These are phyloP conservation scores for Penstemon barbatus DNA, from an alignment of 257 asterid species.

Conservation along the genomic window DNA sequence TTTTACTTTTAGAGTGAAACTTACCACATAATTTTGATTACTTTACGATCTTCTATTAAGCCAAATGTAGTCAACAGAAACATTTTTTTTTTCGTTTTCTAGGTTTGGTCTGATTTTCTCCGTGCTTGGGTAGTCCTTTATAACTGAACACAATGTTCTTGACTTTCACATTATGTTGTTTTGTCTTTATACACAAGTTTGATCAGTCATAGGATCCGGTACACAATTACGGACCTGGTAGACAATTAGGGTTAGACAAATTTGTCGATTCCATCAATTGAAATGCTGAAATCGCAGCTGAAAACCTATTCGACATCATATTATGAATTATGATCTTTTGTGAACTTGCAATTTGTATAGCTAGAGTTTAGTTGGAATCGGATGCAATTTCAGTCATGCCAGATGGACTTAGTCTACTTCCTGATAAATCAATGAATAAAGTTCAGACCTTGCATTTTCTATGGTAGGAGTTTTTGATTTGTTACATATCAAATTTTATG, in stretches of 20 bases:
- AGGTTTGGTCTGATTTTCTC: background rate
- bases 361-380: slow-evolving; percentile 7
- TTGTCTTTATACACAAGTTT: slow-evolving; percentile 16
- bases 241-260: background rate
- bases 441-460: slow-evolving; percentile 5
- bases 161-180: slow-evolving; percentile 11
- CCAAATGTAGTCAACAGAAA: background rate
- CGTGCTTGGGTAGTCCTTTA: slow-evolving; percentile 4
- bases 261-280: background rate
- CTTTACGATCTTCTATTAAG: too few species aligned
- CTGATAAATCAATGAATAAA: background rate
- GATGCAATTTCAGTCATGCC: background rate
- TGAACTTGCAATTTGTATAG: slow-evolving; percentile 12
- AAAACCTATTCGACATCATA: background rate
- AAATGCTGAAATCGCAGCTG: background rate
- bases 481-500: slow-evolving; percentile 1
- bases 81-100: background rate
- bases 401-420: background rate
- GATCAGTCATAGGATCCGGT: background rate
- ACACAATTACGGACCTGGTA: slow-evolving; percentile 17
- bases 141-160: slow-evolving; percentile 14
- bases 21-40: slow-evolving; percentile 11
- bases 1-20: slow-evolving; percentile 15
- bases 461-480: slow-evolving; percentile 16
- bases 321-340: background rate